Base-by-base conservation (phyloP, 1,284 basidiomycete genomes). In the Puccinia horiana region DNA sequence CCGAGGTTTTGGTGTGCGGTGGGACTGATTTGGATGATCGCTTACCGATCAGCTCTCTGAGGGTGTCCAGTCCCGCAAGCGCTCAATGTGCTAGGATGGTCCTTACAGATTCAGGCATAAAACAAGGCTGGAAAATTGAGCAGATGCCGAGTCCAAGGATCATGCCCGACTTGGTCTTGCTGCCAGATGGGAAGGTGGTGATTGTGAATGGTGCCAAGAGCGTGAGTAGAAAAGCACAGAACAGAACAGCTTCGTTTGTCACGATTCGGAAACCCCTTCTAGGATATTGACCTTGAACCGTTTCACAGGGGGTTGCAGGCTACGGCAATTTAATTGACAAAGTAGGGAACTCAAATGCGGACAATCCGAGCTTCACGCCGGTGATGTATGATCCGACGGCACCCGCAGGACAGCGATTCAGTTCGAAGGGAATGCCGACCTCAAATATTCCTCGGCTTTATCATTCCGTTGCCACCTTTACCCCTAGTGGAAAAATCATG, bases 391-490 rank as follows among this genome's bases (percentile, higher is more conserved):
- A 91, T 83, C 93, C 93, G 1, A 79, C 85, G 29, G 91, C 90
- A 12, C 88, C 90, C 0, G 82, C 83, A 52, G 92, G 92, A 12
- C 86, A 88, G 79, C 90, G 94, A 35, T 93, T 95, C 87, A 90
- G 90, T 2, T 87, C 87, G 0, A 87, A 86, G 6, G 91, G 91
- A 18, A 89, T 95, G 88, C 91, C 91, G 12, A 88, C 89, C 0
- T 93, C 92, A 84, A 84, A 88, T 52, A 94, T 94, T 83, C 91
- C 94, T 40, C 88, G 94, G 78, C 86, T 96, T 86, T 96, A 96
- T 86, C 94, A 96, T 85, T 89, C 85, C 83, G 87, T 86, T 5
- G 85, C 86, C 42, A 83, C 85, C 12, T 83, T 88, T 20, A 83
- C 85, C 18, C 83, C 86, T 29, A 52, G 63, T 32, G 77, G 70